phyloP scores from a whole-genome alignment of 2,329 filamentous ascomycete genomes.

The Monosporascus cannonballus region DNA sequence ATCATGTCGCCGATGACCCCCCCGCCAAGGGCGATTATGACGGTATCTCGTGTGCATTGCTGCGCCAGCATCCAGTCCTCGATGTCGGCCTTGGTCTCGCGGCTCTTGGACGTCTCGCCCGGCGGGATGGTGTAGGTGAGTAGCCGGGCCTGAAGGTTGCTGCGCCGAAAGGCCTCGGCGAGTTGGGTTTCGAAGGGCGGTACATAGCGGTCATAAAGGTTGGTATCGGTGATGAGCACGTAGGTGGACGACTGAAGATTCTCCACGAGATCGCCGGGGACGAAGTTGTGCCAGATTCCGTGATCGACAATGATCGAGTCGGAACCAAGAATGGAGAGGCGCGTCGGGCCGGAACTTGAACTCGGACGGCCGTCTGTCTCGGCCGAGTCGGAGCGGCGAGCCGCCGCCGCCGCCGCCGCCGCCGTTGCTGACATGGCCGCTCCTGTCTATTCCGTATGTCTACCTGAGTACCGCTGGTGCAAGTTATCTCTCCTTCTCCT shows the following conservation, averaged over 20 bases:
- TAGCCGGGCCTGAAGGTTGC: conserved; percentile 55
- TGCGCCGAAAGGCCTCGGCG: conserved; percentile 34
- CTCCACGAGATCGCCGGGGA: conserved; percentile 72
- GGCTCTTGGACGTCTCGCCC: conserved; percentile 88
- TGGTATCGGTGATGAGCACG: conserved; percentile 93
- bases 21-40: conserved; percentile 89
- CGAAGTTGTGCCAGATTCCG: conserved; percentile 78
- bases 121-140: conserved; percentile 83
- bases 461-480: neutral
- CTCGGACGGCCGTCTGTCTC: neutral
- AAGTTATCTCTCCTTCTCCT: too few species aligned
- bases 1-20: conserved; percentile 98
- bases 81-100: conserved; percentile 89
- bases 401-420: neutral
- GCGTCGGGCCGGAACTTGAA: conserved; percentile 36
- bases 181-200: conserved; percentile 69
- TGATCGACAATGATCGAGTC: conserved; percentile 91
- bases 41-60: conserved; percentile 89
- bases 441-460: neutral
- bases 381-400: neutral
- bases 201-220: conserved; percentile 75
- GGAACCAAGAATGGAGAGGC: conserved; percentile 77
- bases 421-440: neutral
- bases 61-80: conserved; percentile 96
- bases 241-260: conserved; percentile 84